Percentiles rank a stretch among this genome's conserved stretches.
Evolutionary conservation across 192 early-diverging fungal genomes (phyloP).

Genomic region (Entomortierella lignicola): DNA sequence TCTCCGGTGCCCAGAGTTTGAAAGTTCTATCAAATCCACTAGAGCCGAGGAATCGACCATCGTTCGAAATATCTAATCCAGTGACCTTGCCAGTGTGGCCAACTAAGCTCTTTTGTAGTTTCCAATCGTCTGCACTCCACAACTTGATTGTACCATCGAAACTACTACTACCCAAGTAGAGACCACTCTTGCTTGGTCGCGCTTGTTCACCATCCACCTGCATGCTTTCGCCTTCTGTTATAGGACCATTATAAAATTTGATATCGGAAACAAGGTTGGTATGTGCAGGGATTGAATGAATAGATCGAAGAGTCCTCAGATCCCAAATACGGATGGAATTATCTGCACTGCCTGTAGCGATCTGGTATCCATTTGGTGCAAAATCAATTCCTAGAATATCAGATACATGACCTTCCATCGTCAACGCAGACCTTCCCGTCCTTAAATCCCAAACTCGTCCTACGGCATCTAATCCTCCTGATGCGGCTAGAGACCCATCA

Average conservation of each 20-base stretch:
- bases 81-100: slow-evolving; percentile 94
- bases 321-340: slow-evolving; percentile 95
- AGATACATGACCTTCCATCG: slow-evolving; percentile 91
- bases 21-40: slow-evolving; percentile 94
- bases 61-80: slow-evolving; percentile 83
- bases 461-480: slow-evolving; percentile 92
- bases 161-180: slow-evolving; percentile 81
- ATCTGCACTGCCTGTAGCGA: slow-evolving; percentile 93
- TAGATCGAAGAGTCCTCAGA: slow-evolving; percentile 77
- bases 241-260: slow-evolving; percentile 61
- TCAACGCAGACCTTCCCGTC: slow-evolving; percentile 89
- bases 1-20: slow-evolving; percentile 85
- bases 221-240: slow-evolving; percentile 4
- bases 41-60: slow-evolving; percentile 89
- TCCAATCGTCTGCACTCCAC: slow-evolving; percentile 95
- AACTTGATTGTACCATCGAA: slow-evolving; percentile 95
- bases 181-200: slow-evolving; percentile 63
- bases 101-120: slow-evolving; percentile 85
- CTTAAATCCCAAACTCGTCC: slow-evolving; percentile 97
- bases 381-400: slow-evolving; percentile 91
- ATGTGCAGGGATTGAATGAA: slow-evolving; percentile 93
- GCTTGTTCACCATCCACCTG: slow-evolving; percentile 41
- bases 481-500: slow-evolving; percentile 91
- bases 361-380: slow-evolving; percentile 91
- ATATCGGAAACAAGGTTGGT: slow-evolving; percentile 89